Base-by-base conservation (phyloP, 2,329 filamentous ascomycete genomes). In the Penicillium crustosum region DNA sequence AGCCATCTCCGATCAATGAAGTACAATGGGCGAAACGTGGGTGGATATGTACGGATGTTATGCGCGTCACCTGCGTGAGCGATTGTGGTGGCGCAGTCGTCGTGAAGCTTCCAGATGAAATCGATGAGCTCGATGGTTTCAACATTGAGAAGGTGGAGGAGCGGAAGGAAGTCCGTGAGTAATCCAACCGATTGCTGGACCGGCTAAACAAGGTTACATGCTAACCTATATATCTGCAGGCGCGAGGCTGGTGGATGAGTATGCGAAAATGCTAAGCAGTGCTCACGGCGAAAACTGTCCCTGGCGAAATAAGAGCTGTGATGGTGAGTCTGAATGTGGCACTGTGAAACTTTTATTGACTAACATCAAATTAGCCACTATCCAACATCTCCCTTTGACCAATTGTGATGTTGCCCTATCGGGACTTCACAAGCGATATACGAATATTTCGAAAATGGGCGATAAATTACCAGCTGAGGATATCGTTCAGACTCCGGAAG, bases 21-120 rank as follows among this genome's bases (percentile, higher is more conserved):
- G 87, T 97, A 8, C 89, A 92, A 73, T 99, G 94, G 94, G 93
- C 93, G 0, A 96, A 93, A 79, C 81, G 90, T 58, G 93, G 93
- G 0, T 99, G 94, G 93, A 82, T 88, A 4, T 97, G 93, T 68
- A 86, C 89, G 45, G 89, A 89, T 66, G 86, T 87, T 63, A 92
- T 96, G 75, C 89, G 89, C 4, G 91, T 97, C 17, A 86, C 87
- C 19, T 99, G 94, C 72, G 82, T 80, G 42, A 87, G 89, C 41
- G 86, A 93, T 2, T 99, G 94, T 70, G 88, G 89, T 70, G 88
- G 89, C 67, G 90, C 95, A 66, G 81, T 97, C 41, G 84, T 94
- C 5, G 89, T 97, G 52, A 91, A 90, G 75, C 79, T 96, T 6
- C 81, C 86, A 1, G 84, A 86, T 7, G 86, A 89, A 63, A 85